Evolutionary conservation across 345 rosid genomes (phyloP).

Genomic region (Boechera divaricarpa): DNA sequence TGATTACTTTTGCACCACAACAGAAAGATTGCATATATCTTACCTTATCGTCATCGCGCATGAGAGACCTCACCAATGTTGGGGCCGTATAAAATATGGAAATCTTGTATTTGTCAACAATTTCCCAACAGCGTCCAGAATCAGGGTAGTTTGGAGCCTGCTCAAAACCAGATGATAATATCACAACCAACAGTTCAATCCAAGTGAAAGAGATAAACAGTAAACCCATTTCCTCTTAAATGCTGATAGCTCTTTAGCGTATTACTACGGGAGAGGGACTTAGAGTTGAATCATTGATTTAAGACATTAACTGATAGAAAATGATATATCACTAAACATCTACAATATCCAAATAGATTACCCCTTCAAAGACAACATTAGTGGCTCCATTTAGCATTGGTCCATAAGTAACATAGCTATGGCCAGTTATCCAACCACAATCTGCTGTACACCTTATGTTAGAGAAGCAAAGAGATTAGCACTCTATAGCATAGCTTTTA

Average conservation of each 20-base stretch:
- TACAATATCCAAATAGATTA: constrained; percentile 43
- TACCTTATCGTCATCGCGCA: constrained; percentile 91
- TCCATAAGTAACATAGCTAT: constrained; percentile 97
- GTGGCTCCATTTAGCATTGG: constrained; percentile 98
- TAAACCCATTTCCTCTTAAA: neutral
- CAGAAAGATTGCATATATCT: constrained; percentile 41
- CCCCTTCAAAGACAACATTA: constrained; percentile 88
- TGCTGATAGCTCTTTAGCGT: constrained; percentile 10
- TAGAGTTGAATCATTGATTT: constrained; percentile 16
- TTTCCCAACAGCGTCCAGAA: constrained; percentile 96
- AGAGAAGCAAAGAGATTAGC: constrained; percentile 34
- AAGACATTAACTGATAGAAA: constrained; percentile 1
- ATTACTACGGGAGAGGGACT: neutral
- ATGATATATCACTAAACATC: neutral
- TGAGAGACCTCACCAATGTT: constrained; percentile 94
- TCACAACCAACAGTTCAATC: constrained; percentile 32
- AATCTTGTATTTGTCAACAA: constrained; percentile 94
- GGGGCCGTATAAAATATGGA: constrained; percentile 97
- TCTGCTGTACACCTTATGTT: constrained; percentile 96
- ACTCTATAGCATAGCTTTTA: constrained; percentile 20
- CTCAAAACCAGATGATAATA: constrained; percentile 31
- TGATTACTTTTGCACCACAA: constrained; percentile 10
- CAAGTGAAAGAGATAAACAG: constrained; percentile 13
- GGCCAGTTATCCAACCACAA: constrained; percentile 99
- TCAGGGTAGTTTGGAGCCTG: constrained; percentile 97